Base-by-base conservation (phyloP, 1,284 basidiomycete genomes). In the Malassezia dermatis region DNA sequence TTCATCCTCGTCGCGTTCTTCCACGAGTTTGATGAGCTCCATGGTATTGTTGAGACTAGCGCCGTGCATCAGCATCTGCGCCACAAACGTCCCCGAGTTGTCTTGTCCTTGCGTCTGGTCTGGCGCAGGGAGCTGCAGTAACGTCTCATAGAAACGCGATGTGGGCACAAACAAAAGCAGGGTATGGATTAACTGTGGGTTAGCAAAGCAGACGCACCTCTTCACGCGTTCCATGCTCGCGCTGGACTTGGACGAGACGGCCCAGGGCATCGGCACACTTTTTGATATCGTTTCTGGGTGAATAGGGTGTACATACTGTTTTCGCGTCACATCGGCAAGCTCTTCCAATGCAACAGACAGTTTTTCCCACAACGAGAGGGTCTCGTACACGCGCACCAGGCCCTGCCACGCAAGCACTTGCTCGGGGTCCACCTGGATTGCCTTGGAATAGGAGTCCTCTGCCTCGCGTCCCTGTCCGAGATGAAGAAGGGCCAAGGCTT, bases 231-330 rank as follows among this genome's bases (percentile, higher is more conserved):
- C 86, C 86, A 56, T 83, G 79, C 44, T 81, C 77, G 15, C 83
- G 78, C 24, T 82, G 80, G 2, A 84, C 68, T 2, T 82, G 79
- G n/a, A 94, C 76, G 34, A 88, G 77, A 62, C 84, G 86, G 69
- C 90, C 86, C 39, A 93, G 72, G 0, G 79, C 78, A 66, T 88
- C 86, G 0, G 86, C 88, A 62, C 84, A 86, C 75, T 87, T 91
- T 8, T 78, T 78, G 0, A 81, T 81, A 70, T 96, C 89, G 10
- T 37, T 65, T 61, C 58, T 58, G 43, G 6, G 27, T 48, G 1
- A 39, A 21, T 15, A 6, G 12, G 10, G n/a, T 7, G 15, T 21
- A 46, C 46, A 13, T 48, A 48, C 46, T 30, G 46, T 26, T 19
- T 40, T 4, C 35, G 30, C 7, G 30, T 64, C 2, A 72, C 46